A percentile compares a stretch with the other conserved stretches of the same genome.
phyloP scores from a whole-genome alignment of 208 protist species.

The Angomonas deanei region DNA sequence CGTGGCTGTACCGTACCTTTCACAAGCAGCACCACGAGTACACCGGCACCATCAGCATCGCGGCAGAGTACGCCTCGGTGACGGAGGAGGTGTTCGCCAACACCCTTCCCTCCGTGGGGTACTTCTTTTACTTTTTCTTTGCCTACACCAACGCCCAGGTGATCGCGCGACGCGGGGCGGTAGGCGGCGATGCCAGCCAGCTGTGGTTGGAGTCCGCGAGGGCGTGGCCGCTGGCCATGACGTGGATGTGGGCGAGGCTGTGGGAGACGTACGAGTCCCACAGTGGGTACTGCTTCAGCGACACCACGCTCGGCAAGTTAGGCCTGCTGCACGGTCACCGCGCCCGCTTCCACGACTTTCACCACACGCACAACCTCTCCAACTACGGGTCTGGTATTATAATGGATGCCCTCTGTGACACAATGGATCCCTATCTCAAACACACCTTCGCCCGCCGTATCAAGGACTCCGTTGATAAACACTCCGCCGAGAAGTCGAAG shows the following conservation, averaged over 20 bases:
- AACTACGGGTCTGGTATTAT: slow-evolving; percentile 43
- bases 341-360: slow-evolving; percentile 61
- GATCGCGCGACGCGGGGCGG: neutral
- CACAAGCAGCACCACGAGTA: slow-evolving; percentile 73
- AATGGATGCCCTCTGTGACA: slow-evolving; percentile 47
- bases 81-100: slow-evolving; percentile 44
- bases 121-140: slow-evolving; percentile 38
- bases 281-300: slow-evolving; percentile 57
- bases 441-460: slow-evolving; percentile 13
- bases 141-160: slow-evolving; percentile 12
- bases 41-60: slow-evolving; percentile 52
- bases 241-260: slow-evolving; percentile 41
- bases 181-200: neutral
- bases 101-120: slow-evolving; percentile 29
- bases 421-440: slow-evolving; percentile 40
- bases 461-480: slow-evolving; percentile 11
- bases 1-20: slow-evolving; percentile 35
- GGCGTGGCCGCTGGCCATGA: slow-evolving; percentile 37
- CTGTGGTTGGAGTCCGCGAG: slow-evolving; percentile 13
- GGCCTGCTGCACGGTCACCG: slow-evolving; percentile 41
- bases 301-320: slow-evolving; percentile 31
- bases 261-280: slow-evolving; percentile 59
- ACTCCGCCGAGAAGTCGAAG: too few species aligned
- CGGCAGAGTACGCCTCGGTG: slow-evolving; percentile 47
- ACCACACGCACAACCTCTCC: slow-evolving; percentile 61